Base-by-base conservation (phyloP, 129 eudicot species). In the Centaurea solstitialis region DNA sequence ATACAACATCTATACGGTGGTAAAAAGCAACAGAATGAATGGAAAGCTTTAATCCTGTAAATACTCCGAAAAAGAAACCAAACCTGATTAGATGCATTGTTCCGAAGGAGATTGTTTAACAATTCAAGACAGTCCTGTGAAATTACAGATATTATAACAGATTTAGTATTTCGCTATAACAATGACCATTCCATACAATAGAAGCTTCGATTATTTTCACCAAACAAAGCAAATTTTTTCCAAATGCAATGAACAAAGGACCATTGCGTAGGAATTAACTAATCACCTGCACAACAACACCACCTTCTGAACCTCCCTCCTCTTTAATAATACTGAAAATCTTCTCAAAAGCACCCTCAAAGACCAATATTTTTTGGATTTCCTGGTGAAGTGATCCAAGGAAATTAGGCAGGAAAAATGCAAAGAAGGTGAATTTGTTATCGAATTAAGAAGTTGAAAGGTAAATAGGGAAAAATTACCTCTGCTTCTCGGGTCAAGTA, bases 271-370 rank as follows among this genome's bases (percentile, higher is more conserved):
- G 4, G 21, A 66, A 59, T 40, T 61, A 20, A 37, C 13, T 18
- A 83, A 78, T 77, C 67, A 92, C 99, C 98, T 95, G 99, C 76
- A 95, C 99, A 83, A 95, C 98, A 59, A 95, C 99, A 18, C 99
- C 99, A 9, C 99, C 99, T 62, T 95, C 99, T 70, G 99, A 91
- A 68, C 98, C 98, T 72, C 99, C 99, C 80, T 95, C 99, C 81
- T 95, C 99, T 82, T 85, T 92, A 20, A 95, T 91, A 67, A 95
- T 87, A 81, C 97, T 89, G 79, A 95, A 92, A 20, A 95, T 91
- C 92, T 95, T 95, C 86, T 95, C 99, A 86, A 95, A 95, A 83
- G 98, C 99, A 80, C 98, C 97, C 88, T 95, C 99, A 85, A 95
- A 95, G 65, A 95, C 99, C 83, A 95, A 86, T 23, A 95, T 95